Evolutionary conservation across 2,329 filamentous ascomycete species (phyloP).

Genomic region (Nemania sp.): DNA sequence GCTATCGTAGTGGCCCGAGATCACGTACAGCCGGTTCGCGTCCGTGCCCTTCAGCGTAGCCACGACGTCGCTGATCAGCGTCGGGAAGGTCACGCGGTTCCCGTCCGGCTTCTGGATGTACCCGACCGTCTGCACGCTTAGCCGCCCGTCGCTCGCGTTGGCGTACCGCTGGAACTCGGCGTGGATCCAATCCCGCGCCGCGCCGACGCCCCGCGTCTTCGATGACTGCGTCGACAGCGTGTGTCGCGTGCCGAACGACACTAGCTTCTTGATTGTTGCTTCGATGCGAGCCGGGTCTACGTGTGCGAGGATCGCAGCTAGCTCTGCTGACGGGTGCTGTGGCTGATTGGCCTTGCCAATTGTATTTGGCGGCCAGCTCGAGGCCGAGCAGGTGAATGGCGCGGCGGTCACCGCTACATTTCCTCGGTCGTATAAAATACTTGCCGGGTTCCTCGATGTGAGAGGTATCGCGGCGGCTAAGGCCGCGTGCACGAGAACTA

Average conservation of each 20-base stretch:
- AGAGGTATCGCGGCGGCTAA: conserved; percentile 37
- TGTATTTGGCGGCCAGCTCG: conserved; percentile 49
- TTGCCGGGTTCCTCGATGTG: conserved; percentile 43
- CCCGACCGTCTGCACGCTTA: conserved; percentile 62
- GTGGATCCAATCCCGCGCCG: conserved; percentile 68
- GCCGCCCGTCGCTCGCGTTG: conserved; percentile 59
- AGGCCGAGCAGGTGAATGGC: conserved; percentile 45
- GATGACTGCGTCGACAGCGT: conserved; percentile 66
- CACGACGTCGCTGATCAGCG: conserved; percentile 65
- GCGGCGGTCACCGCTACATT: conserved; percentile 13
- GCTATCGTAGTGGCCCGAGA: conserved; percentile 68
- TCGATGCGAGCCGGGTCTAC: conserved; percentile 59
- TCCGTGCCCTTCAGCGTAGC: conserved; percentile 63
- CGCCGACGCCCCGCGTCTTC: conserved; percentile 64
- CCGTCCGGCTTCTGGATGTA: conserved; percentile 62
- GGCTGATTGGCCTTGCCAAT: conserved; percentile 46
- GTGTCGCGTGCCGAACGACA: conserved; percentile 68
- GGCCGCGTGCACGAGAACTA: conserved; percentile 34
- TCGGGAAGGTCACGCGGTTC: conserved; percentile 61
- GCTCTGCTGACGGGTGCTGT: conserved; percentile 45
- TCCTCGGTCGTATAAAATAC: conserved; percentile 28
- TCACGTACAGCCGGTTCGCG: conserved; percentile 61
- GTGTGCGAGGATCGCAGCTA: conserved; percentile 48
- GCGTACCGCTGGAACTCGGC: conserved; percentile 63
- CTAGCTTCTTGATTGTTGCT: conserved; percentile 64